Percentiles rank a stretch among this genome's conserved stretches.
These are phyloP conservation scores for Oryza glumipatula DNA, from an alignment of 176 grass and related monocot species.

Conservation along the genomic window DNA sequence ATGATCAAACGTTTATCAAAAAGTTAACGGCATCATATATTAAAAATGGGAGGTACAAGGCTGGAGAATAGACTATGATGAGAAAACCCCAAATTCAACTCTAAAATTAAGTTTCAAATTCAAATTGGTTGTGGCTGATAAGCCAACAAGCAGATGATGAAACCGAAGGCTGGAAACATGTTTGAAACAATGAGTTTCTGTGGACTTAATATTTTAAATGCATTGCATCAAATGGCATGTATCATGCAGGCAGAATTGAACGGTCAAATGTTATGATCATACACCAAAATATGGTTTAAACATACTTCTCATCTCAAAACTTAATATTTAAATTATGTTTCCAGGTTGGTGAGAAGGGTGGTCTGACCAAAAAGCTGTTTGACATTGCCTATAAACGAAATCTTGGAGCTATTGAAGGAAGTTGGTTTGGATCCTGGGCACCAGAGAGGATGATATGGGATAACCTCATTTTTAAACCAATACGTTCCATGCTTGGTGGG, in stretches of 20 bases:
- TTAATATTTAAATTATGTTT: slow-evolving; percentile 21
- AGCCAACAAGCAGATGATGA: too few species aligned
- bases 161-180: too few species aligned
- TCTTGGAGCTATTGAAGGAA: slow-evolving; percentile 68
- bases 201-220: not conserved
- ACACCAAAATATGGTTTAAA: not conserved
- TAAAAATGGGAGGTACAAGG: too few species aligned
- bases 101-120: too few species aligned
- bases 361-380: slow-evolving; percentile 72
- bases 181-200: not conserved
- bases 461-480: slow-evolving; percentile 63
- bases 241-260: not conserved
- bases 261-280: not conserved
- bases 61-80: too few species aligned
- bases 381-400: slow-evolving; percentile 71
- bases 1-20: too few species aligned
- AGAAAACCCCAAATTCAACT: too few species aligned
- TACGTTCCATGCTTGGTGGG: slow-evolving; percentile 76
- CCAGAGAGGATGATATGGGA: slow-evolving; percentile 80
- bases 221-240: not conserved
- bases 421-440: slow-evolving; percentile 72
- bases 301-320: not conserved
- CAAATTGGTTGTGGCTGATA: too few species aligned
- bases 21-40: too few species aligned
- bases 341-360: slow-evolving; percentile 83